Conservation (phyloP, 2,329 filamentous ascomycete genomes). For the Trichoderma sp. region DNA sequence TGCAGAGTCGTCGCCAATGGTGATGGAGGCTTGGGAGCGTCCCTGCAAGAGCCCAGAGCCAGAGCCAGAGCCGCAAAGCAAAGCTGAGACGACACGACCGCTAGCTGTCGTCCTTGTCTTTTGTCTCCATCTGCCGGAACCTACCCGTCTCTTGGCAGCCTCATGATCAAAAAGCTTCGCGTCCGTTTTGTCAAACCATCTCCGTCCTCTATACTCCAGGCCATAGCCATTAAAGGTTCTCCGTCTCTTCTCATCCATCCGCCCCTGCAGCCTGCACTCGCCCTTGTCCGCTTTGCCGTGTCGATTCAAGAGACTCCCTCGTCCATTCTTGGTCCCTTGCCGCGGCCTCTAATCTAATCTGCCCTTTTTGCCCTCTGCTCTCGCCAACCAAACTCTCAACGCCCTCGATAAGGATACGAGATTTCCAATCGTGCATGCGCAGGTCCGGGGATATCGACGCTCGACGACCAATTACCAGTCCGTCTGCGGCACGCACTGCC, state of each 20-base stretch:
- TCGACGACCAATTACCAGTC: background rate
- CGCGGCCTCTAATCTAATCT: background rate
- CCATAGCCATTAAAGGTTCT: background rate
- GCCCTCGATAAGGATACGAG: background rate
- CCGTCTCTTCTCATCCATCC: background rate
- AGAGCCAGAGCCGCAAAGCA: background rate
- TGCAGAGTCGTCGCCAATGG: background rate
- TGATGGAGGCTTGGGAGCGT: slow-evolving; percentile 6
- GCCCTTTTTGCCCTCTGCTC: background rate
- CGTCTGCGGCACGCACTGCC: background rate
- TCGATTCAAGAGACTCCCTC: background rate
- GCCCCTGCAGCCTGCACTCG: background rate
- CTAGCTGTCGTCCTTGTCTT: background rate
- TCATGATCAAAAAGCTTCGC: slow-evolving; percentile 6
- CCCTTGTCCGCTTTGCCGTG: background rate
- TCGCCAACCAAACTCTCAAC: background rate
- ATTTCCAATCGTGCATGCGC: background rate
- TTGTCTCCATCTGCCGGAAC: background rate
- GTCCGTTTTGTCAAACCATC: background rate
- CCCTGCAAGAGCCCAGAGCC: background rate
- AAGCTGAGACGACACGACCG: slow-evolving; percentile 1
- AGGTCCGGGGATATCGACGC: background rate
- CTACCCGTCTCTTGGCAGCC: slow-evolving; percentile 12
- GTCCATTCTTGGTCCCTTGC: background rate
- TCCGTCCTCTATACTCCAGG: background rate